Conservation (phyloP, 1,284 basidiomycete genomes). For the Sporisorium graminicola region DNA sequence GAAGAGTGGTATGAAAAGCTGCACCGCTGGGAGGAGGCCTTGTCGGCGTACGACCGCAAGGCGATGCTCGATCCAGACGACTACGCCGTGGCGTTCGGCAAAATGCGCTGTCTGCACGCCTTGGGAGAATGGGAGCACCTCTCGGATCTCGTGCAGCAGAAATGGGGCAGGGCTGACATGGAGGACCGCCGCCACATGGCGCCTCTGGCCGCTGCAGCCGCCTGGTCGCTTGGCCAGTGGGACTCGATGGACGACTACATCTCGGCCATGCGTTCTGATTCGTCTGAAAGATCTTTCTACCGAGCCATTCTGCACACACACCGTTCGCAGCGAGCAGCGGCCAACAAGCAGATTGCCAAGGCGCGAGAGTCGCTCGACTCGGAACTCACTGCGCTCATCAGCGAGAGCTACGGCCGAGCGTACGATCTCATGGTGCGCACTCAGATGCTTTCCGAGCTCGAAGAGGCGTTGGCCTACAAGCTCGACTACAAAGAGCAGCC, state of each 20-base stretch:
- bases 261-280: constrained; percentile 90
- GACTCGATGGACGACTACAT: constrained; percentile 99
- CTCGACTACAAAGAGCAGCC: constrained; percentile 78
- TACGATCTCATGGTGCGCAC: constrained; percentile 96
- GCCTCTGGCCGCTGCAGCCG: constrained; percentile 94
- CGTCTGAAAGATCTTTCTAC: constrained; percentile 95
- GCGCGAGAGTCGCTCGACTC: constrained; percentile 94
- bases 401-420: constrained; percentile 94
- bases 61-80: constrained; percentile 74
- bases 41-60: constrained; percentile 87
- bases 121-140: constrained; percentile 98
- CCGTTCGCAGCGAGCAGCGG: constrained; percentile 93
- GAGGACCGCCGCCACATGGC: constrained; percentile 93
- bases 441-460: constrained; percentile 97
- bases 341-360: constrained; percentile 88
- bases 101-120: constrained; percentile 96
- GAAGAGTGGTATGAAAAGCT: constrained; percentile 99
- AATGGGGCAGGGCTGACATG: constrained; percentile 85
- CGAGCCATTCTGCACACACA: constrained; percentile 95
- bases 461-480: constrained; percentile 98
- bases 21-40: constrained; percentile 94
- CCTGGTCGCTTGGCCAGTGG: constrained; percentile 97
- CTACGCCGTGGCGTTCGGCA: constrained; percentile 80
- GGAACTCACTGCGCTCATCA: constrained; percentile 90
- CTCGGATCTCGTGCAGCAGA: constrained; percentile 86